Base-by-base conservation (phyloP, 495 filamentous ascomycete genomes). In the Geoglossum glabrum region DNA sequence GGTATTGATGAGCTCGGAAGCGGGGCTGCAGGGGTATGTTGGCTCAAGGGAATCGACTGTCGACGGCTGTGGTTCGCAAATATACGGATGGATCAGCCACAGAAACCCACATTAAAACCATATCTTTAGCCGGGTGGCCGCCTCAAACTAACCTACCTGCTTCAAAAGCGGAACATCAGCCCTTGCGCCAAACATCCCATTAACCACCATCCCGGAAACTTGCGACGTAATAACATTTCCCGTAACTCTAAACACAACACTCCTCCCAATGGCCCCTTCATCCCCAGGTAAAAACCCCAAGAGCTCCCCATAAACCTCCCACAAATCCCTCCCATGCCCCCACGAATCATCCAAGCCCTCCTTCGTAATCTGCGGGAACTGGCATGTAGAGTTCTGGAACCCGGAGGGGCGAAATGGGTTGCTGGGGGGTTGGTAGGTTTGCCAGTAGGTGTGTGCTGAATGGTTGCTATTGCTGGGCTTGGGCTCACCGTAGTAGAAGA, bases 191-290 rank as follows among this genome's bases (percentile, higher is more conserved):
- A 76, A 80, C 75, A 83, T 82, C 23, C 79, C 82, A 43, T 69
- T 68, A 40, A 82, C 71, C 17, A 85, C 60, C 73, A 81, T 80
- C 30, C 80, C 76, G 54, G 80, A 80, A 21, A 85, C 81, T 64
- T 86, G 79, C 61, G 76, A 79, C 10, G 83, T 86, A 64, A 87
- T 85, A 17, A 78, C 70, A 68, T 86, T 85, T 57, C 79, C 78
- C 0, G 82, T 85, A 19, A 84, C 81, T 43, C 81, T 75, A 67
- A 78, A 86, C 28, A 61, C 62, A 57, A 78, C 67, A 31, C 67
- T 69, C 7, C 6, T 17, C 15, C 15, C 36, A 40, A 40, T 17
- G 46, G 66, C 57, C 15, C 71, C 63, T 59, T 71, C 70, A 15
- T 69, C 63, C 46, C 64, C 63, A 3, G 81, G 81, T 21, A 85